Conservation (phyloP, 2,329 filamentous ascomycete genomes). For the Trichoderma sp. region DNA sequence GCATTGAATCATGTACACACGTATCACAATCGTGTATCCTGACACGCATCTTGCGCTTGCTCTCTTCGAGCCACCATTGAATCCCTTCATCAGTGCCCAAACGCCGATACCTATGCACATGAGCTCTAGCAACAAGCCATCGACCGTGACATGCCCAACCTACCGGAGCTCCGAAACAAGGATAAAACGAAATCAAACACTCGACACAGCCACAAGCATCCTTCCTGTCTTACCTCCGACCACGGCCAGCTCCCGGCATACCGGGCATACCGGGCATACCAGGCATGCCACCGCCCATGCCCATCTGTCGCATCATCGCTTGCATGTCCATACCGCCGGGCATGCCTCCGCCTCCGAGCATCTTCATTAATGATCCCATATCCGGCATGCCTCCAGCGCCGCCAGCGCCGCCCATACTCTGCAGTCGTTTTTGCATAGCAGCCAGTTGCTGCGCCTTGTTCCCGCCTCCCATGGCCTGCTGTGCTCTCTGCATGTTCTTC, state of each 20-base stretch:
- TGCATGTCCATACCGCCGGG: slow-evolving; percentile 76
- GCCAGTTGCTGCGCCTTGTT: slow-evolving; percentile 94
- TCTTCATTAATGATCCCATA: slow-evolving; percentile 87
- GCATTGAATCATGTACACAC: slow-evolving; percentile 2
- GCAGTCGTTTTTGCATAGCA: slow-evolving; percentile 94
- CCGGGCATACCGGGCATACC: slow-evolving; percentile 41
- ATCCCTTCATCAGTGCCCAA: slow-evolving; percentile 27
- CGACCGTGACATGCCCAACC: slow-evolving; percentile 25
- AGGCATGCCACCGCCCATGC: slow-evolving; percentile 54
- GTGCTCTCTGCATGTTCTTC: slow-evolving; percentile 95
- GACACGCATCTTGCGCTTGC: background rate
- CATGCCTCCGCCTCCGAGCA: slow-evolving; percentile 75
- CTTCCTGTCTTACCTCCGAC: slow-evolving; percentile 36
- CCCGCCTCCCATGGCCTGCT: slow-evolving; percentile 85
- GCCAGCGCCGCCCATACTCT: slow-evolving; percentile 81
- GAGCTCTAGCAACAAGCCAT: slow-evolving; percentile 25
- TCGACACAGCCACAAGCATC: slow-evolving; percentile 1
- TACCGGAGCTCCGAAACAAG: slow-evolving; percentile 23
- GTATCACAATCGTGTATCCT: background rate
- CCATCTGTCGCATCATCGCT: slow-evolving; percentile 77
- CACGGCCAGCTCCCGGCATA: slow-evolving; percentile 37
- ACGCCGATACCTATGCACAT: slow-evolving; percentile 30
- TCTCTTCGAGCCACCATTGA: slow-evolving; percentile 14
- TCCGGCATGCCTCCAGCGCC: slow-evolving; percentile 74
- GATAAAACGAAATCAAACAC: slow-evolving; percentile 16